Conservation (phyloP, 1,284 basidiomycete species). For the Cryptococcus hybrid region DNA sequence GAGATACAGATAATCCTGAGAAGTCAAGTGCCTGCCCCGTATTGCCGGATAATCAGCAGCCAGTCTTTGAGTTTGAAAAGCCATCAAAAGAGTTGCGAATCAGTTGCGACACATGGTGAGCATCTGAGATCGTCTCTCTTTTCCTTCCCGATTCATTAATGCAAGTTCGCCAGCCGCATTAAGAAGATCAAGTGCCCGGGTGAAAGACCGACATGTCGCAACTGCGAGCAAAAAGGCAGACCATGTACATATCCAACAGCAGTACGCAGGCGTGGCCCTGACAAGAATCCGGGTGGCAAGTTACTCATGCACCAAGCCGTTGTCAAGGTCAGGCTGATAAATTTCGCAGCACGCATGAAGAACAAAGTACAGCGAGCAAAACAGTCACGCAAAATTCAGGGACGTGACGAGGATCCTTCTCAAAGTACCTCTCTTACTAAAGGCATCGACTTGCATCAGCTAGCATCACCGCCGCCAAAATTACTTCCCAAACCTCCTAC, state of each 20-base stretch:
- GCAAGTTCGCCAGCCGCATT: not conserved
- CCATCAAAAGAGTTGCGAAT: not conserved
- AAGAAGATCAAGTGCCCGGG: conserved; percentile 1
- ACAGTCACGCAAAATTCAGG: not conserved
- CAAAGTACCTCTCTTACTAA: no score
- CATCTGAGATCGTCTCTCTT: not conserved
- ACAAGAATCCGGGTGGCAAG: conserved; percentile 25
- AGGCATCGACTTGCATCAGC: no score
- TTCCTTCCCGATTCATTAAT: no score
- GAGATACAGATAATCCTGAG: no score
- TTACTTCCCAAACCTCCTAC: no score
- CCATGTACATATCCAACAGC: not conserved
- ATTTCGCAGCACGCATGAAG: not conserved
- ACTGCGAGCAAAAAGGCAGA: not conserved
- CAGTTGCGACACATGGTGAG: conserved; percentile 4
- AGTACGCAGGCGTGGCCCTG: conserved; percentile 17
- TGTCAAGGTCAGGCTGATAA: not conserved
- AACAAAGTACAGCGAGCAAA: not conserved
- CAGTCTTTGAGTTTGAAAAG: not conserved
- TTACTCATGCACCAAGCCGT: not conserved
- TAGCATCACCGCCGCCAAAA: no score
- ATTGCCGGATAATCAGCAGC: not conserved
- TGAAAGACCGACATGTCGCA: not conserved
- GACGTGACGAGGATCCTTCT: no score
- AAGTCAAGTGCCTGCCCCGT: no score